Base-by-base conservation (phyloP, 306 rosid genomes). In the Cicer chorassanicum region DNA sequence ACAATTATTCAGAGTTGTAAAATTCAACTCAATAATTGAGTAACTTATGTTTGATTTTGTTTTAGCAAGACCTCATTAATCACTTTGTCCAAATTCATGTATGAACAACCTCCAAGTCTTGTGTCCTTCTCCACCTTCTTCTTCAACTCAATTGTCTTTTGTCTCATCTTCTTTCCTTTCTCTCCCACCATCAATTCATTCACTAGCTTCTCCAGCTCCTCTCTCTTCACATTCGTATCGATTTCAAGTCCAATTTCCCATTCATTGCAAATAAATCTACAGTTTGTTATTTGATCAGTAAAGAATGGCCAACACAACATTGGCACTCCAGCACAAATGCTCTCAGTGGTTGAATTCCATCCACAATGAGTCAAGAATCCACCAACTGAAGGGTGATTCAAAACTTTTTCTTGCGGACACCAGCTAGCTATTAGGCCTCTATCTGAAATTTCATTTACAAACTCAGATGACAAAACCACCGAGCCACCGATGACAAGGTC, bases 221-320 rank as follows among this genome's bases (percentile, higher is more conserved):
- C 83, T 68, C 83, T 82, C 72, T 73, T 73, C 34, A 44, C 82
- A 73, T 67, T 55, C 1, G 1, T 53, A 11, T 78, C 72, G 19
- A 82, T 68, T 54, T 82, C 80, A 9, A 73, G 62, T 11, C 86
- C 83, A 51, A 82, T 78, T 1, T 73, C 77, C 80, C 80, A 82
- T 21, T 51, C 73, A 7, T 55, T 73, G 57, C 73, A 73, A 11
- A 70, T 50, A 54, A 15, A 21, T 13, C 65, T 66, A 4, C 79
- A 82, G 15, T 82, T 72, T 8, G 70, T 44, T 39, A 63, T 39
- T 14, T 82, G 85, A 9, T 82, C 82, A 0, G 40, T 61, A 18
- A 77, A 77, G 29, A 82, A 65, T 4, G 85, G 85, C 82, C 85
- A 82, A 12, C 75, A 82, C 50, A 82, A 8, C 79, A 77, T 77